These are phyloP conservation scores for Oryza brachyantha DNA, from an alignment of 176 grass and related monocot species.

Conservation along the genomic window DNA sequence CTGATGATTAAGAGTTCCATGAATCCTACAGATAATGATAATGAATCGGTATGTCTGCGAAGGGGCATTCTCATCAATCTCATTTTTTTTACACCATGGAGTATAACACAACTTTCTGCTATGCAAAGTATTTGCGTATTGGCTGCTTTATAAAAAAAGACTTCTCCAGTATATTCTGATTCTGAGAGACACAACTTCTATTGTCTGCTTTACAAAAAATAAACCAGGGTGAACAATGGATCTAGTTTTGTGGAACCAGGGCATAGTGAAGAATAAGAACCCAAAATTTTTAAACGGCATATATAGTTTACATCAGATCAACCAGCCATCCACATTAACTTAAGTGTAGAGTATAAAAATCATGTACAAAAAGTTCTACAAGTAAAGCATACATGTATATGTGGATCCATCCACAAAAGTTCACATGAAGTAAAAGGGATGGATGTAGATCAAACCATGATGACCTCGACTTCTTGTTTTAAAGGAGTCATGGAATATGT, in stretches of 20 bases:
- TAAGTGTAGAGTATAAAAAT: neutral
- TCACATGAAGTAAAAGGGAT: neutral
- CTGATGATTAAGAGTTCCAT: conserved; percentile 77
- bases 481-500: neutral
- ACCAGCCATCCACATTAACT: neutral
- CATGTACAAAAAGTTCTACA: neutral
- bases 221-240: neutral
- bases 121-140: conserved; percentile 16
- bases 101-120: neutral
- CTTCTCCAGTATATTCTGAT: neutral
- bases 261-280: neutral
- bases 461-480: neutral
- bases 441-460: neutral
- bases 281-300: neutral
- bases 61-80: conserved; percentile 12
- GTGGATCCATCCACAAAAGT: neutral
- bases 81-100: conserved; percentile 5
- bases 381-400: neutral
- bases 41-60: conserved; percentile 64
- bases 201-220: neutral
- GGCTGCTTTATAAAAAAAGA: no score
- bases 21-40: conserved; percentile 70
- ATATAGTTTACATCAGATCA: neutral
- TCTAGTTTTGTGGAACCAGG: conserved; percentile 21
- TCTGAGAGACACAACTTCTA: conserved; percentile 4